Base-by-base conservation (phyloP, 768 basidiomycete genomes). In the Lentinus brumalis region DNA sequence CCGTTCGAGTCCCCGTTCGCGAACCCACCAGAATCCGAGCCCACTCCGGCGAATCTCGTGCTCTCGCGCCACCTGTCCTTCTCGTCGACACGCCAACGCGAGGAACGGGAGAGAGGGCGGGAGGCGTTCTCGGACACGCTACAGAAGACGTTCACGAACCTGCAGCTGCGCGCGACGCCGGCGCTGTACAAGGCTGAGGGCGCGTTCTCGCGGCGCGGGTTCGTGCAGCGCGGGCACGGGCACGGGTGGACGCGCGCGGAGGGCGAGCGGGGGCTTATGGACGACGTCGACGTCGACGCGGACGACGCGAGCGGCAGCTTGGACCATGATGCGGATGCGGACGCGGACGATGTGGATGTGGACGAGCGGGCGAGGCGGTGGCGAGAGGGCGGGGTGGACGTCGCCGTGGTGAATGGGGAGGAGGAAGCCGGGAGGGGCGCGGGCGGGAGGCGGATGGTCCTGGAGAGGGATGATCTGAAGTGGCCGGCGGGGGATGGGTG, bases 181-280 rank as follows among this genome's bases (percentile, higher is more conserved):
- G 79, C 75, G 46, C 69, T 88, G 61, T 89, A 83, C 72, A 89
- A 89, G 72, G 88, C 87, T 0, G 88, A 89, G 70, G 88, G 87
- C 18, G 88, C 87, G 16, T 66, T 90, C 35, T 84, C 79, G 61
- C 76, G 76, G 65, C 76, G 86, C 4, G 88, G 87, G 42, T 89
- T 81, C 64, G 81, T 88, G 39, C 71, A 73, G 41, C 76, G 76
- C 61, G 29, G 52, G 65, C 60, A 49, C 58, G 52, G 57, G 62
- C 57, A 56, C 50, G 41, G 60, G 30, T 62, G 59, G 18, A 75
- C 72, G 68, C 62, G 69, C 29, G 74, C 76, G 46, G 76, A 76
- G 59, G 72, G 77, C 52, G 72, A 75, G 65, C 67, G 73, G 59
- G 73, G 72, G 51, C 66, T 83, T 65, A 74, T 81, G 74, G 64